Percentiles rank a stretch among this genome's conserved stretches.
phyloP scores from a whole-genome alignment of 169 alveolate genomes.

The Neospora caninum region DNA sequence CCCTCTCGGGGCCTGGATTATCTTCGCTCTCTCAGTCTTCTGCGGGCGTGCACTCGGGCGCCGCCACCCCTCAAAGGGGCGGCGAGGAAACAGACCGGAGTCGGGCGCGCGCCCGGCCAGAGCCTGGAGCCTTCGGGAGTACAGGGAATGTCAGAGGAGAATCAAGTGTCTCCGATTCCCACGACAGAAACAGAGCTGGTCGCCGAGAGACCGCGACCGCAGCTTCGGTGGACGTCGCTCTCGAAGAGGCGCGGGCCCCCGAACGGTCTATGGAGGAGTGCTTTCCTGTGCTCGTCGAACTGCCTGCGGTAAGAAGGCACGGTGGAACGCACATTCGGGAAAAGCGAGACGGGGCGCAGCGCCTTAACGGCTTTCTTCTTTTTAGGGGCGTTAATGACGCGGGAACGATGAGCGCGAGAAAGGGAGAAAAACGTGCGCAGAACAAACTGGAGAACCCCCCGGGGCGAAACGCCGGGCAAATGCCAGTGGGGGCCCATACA shows the following conservation, averaged over 20 bases:
- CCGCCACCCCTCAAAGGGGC: background rate
- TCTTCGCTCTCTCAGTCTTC: background rate
- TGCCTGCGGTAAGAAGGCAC: conserved; percentile 11
- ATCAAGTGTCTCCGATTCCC: no score
- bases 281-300: conserved; percentile 33
- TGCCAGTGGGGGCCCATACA: no score
- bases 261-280: conserved; percentile 20
- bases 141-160: background rate
- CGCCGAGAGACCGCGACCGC: background rate
- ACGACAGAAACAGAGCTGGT: background rate
- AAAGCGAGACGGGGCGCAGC: no score
- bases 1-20: background rate
- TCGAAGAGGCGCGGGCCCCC: conserved; percentile 20
- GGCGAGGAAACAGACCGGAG: background rate
- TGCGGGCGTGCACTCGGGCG: background rate
- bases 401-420: no score
- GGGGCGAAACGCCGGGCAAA: no score
- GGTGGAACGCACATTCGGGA: no score
- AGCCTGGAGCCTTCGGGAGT: background rate
- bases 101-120: background rate
- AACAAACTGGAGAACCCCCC: no score
- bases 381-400: no score
- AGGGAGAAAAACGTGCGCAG: no score
- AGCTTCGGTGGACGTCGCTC: background rate
- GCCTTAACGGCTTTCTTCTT: no score